Percentiles rank a stretch among this genome's conserved stretches.
Conservation (phyloP, 2,329 filamentous ascomycete genomes). For the Tolypocladium guangdongense region DNA sequence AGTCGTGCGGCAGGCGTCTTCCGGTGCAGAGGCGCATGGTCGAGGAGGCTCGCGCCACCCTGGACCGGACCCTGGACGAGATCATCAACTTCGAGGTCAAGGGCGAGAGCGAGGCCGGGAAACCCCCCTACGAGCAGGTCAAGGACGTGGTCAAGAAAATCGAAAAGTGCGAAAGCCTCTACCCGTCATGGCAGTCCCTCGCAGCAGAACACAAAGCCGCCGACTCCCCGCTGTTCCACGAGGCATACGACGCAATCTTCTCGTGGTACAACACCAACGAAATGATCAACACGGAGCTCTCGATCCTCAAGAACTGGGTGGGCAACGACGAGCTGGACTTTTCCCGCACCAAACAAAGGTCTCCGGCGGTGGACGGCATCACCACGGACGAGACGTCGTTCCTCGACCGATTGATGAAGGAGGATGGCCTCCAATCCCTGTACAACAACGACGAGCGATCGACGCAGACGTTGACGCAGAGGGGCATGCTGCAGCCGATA, state of each 20-base stretch:
- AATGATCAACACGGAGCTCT: slow-evolving; percentile 89
- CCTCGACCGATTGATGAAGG: slow-evolving; percentile 87
- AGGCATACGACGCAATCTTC: slow-evolving; percentile 80
- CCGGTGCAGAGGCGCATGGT: slow-evolving; percentile 79
- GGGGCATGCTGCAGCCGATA: slow-evolving; percentile 77
- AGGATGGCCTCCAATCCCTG: slow-evolving; percentile 85
- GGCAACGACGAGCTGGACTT: slow-evolving; percentile 95
- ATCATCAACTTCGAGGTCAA: slow-evolving; percentile 92
- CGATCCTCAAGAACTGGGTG: slow-evolving; percentile 89
- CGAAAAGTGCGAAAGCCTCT: slow-evolving; percentile 76
- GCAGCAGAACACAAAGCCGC: slow-evolving; percentile 65
- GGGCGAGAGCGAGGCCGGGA: slow-evolving; percentile 83
- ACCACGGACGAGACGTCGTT: slow-evolving; percentile 83
- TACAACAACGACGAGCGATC: slow-evolving; percentile 55
- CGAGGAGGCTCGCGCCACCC: slow-evolving; percentile 65
- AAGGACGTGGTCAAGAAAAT: slow-evolving; percentile 83
- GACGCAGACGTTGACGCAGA: slow-evolving; percentile 35
- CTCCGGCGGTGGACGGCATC: slow-evolving; percentile 55
- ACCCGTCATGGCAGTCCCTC: slow-evolving; percentile 69
- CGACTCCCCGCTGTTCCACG: slow-evolving; percentile 63
- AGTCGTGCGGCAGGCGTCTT: slow-evolving; percentile 71
- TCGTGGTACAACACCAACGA: slow-evolving; percentile 96
- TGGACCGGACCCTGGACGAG: slow-evolving; percentile 70
- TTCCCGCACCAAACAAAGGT: slow-evolving; percentile 58
- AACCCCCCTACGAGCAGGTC: slow-evolving; percentile 79